These are phyloP conservation scores for Aspergillus sp. DNA, from an alignment of 2,329 filamentous ascomycete species.

Conservation along the genomic window DNA sequence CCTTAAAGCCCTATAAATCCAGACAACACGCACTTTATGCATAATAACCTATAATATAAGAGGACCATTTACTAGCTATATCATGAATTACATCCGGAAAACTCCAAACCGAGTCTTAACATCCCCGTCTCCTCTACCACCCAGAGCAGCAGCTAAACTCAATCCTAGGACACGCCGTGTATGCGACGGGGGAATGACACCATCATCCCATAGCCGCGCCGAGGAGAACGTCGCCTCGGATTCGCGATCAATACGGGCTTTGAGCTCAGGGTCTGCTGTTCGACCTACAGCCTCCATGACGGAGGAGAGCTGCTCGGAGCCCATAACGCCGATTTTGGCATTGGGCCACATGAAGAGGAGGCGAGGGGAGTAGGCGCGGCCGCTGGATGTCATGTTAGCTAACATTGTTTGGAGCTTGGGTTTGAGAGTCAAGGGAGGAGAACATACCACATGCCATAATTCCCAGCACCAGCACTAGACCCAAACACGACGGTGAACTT, in stretches of 20 bases:
- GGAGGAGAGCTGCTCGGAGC: constrained; percentile 81
- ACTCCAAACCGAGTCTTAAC: constrained; percentile 71
- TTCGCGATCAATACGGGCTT: constrained; percentile 82
- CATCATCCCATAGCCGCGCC: constrained; percentile 88
- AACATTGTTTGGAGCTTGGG: not conserved
- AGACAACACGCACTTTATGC: not conserved
- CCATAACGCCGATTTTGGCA: constrained; percentile 95
- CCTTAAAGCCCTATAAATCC: not conserved
- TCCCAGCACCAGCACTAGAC: constrained; percentile 87
- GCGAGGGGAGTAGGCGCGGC: constrained; percentile 84
- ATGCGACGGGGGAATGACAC: constrained; percentile 75
- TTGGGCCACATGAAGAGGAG: constrained; percentile 98
- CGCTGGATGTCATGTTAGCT: constrained; percentile 49
- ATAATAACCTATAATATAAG: not conserved
- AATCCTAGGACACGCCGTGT: constrained; percentile 71
- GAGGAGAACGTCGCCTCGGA: constrained; percentile 86
- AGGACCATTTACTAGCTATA: not conserved
- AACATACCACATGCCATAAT: constrained; percentile 89
- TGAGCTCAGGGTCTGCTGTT: constrained; percentile 75
- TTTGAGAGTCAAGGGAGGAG: not conserved
- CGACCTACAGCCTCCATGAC: constrained; percentile 96
- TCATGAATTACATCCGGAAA: constrained; percentile 69
- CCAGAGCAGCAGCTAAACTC: constrained; percentile 69
- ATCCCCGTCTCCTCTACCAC: constrained; percentile 61
- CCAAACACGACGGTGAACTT: constrained; percentile 98